Base-by-base conservation (phyloP, 176 grass and related monocot species). In the Oryza meridionalis region DNA sequence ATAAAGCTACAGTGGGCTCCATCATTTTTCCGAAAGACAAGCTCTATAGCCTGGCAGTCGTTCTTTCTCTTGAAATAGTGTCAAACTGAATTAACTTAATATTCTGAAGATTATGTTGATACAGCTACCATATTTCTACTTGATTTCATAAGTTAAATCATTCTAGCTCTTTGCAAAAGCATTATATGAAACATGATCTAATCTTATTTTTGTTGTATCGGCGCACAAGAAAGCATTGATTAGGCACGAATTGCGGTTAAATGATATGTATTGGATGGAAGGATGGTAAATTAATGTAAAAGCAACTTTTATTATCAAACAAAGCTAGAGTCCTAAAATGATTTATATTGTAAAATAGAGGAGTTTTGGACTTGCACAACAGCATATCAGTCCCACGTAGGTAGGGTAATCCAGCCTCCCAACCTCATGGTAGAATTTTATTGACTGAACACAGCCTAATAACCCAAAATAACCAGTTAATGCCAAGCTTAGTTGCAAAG, bases 61-160 rank as follows among this genome's bases (percentile, higher is more conserved):
- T 27, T 37, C 67, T 37, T 72, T 65, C 17, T 24, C 46, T 14
- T 21, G 21, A 11, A 38, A 65, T 59, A 21, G 21, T 53, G 51
- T 43, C 21, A 43, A 61, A 81, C 32, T 71, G 32, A 73, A 51
- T 72, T 71, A n/a, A 19, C 65, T 71, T 53, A 19, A 14, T 65
- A 15, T 32, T 22, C 40, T 72, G 1, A 19, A 66, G 62, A 73
- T 46, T 78, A 85, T 70, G 25, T 27, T 27, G 26, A 27, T 17
- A 38, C 5, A 70, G 6, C 8, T 42, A 15, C 19, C 8, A 32
- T 71, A 35, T 46, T 13, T 9, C 33, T 78, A 43, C 37, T 77
- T 12, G 2, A 45, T 77, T 58, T 59, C 8, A 15, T 84, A 25
- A n/a, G 50, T 29, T 59, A 51, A 59, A 47, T n/a, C 44, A 27